Percentiles rank a stretch among this genome's conserved stretches.
Evolutionary conservation across 257 asterid species (phyloP).

Genomic region (Forsythia viridissima): DNA sequence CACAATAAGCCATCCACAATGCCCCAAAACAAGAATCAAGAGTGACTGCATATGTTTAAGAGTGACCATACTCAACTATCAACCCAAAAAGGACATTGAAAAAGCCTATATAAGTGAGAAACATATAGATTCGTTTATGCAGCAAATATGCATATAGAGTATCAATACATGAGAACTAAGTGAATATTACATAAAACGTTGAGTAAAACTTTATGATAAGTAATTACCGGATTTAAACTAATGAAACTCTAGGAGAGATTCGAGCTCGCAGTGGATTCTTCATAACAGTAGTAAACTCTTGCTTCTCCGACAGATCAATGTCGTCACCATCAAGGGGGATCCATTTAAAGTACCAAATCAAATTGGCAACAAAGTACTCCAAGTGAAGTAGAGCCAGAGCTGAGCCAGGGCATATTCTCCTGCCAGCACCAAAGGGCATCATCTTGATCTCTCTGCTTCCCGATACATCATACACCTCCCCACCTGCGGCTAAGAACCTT

Average conservation of each 20-base stretch:
- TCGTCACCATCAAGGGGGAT: conserved; percentile 17
- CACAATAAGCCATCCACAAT: background rate
- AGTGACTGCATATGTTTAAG: background rate
- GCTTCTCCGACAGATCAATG: conserved; percentile 30
- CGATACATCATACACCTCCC: conserved; percentile 16
- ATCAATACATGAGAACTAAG: background rate
- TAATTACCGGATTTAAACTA: background rate
- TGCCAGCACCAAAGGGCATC: conserved; percentile 42
- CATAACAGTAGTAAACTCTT: conserved; percentile 21
- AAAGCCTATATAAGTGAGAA: background rate
- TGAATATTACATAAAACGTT: background rate
- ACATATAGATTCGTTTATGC: background rate
- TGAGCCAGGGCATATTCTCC: conserved; percentile 33
- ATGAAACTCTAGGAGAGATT: conserved; percentile 24
- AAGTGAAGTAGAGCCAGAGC: conserved; percentile 26
- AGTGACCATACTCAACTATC: background rate
- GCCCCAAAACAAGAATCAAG: background rate
- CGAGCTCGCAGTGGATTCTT: conserved; percentile 30
- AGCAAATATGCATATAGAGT: background rate
- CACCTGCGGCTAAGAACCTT: conserved; percentile 15
- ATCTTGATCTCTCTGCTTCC: conserved; percentile 34
- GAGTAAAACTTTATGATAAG: background rate
- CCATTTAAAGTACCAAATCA: conserved; percentile 33
- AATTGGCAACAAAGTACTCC: conserved; percentile 33
- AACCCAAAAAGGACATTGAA: background rate